Evolutionary conservation across 805 yeast species (phyloP).

Genomic region (Wickerhamia fluorescens): DNA sequence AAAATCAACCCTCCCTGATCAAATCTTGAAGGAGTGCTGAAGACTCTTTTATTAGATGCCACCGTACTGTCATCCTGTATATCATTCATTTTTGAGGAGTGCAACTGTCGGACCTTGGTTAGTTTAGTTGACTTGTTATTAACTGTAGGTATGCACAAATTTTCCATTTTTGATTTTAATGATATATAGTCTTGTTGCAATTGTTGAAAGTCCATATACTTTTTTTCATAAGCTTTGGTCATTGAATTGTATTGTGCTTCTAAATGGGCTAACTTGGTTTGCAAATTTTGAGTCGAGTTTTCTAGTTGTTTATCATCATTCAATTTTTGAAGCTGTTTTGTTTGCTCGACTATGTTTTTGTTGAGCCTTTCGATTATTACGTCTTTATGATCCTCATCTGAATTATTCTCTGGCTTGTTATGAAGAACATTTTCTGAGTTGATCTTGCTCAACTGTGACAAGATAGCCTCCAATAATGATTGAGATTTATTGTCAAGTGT

Average conservation of each 20-base stretch:
- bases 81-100: constrained; percentile 12
- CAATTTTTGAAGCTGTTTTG: too few species aligned
- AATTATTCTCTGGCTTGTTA: too few species aligned
- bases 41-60: constrained; percentile 15
- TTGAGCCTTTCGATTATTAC: too few species aligned
- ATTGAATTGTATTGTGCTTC: constrained; percentile 12
- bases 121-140: constrained; percentile 5
- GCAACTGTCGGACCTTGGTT: constrained; percentile 17
- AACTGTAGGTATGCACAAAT: too few species aligned
- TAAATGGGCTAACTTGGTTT: constrained; percentile 2
- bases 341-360: too few species aligned
- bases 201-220: constrained; percentile 14
- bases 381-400: too few species aligned
- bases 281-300: too few species aligned
- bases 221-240: constrained; percentile 15
- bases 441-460: constrained; percentile 3
- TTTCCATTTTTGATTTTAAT: constrained; percentile 11
- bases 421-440: too few species aligned
- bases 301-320: too few species aligned
- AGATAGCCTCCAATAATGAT: constrained; percentile 9
- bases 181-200: constrained; percentile 16
- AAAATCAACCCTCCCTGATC: too few species aligned
- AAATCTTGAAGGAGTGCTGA: constrained; percentile 17
- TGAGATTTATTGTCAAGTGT: constrained; percentile 15
- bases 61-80: constrained; percentile 5